phyloP scores from a whole-genome alignment of 164 flowering plant species.

The Platanus orientalis region DNA sequence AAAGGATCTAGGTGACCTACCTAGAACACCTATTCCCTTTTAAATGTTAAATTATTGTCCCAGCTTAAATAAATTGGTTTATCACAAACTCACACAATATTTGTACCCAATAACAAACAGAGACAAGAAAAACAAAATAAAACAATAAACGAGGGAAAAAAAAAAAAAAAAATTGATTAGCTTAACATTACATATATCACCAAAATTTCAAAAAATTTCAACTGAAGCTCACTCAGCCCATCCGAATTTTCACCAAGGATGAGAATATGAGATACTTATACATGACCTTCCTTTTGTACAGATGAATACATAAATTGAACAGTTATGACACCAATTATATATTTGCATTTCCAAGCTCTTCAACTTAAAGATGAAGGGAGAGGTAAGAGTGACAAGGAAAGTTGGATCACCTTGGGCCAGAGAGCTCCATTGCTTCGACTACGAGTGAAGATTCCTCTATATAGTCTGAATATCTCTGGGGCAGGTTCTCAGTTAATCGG shows the following conservation, averaged over 20 bases:
- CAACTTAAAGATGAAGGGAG: not conserved
- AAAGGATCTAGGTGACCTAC: too few relatives aligned
- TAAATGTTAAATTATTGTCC: too few relatives aligned
- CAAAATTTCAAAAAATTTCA: too few relatives aligned
- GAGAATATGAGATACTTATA: not conserved
- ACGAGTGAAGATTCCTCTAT: constrained; percentile 68
- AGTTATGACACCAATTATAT: not conserved
- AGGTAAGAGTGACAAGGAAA: not conserved
- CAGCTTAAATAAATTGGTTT: too few relatives aligned
- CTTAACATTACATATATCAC: too few relatives aligned
- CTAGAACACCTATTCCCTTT: too few relatives aligned
- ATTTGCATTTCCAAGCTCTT: not conserved
- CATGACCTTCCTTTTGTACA: not conserved
- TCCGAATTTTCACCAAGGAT: not conserved
- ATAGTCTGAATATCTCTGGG: constrained; percentile 48
- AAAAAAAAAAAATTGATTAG: too few relatives aligned
- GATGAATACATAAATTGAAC: not conserved
- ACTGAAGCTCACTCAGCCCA: not conserved
- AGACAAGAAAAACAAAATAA: too few relatives aligned
- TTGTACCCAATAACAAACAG: too few relatives aligned
- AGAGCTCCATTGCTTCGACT: constrained; percentile 74
- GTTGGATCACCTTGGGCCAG: constrained; percentile 58
- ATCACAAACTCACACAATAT: too few relatives aligned
- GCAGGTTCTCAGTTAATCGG: constrained; percentile 30
- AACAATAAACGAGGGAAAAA: too few relatives aligned